A percentile compares a stretch with the other conserved stretches of the same genome.
Evolutionary conservation across 495 filamentous ascomycete species (phyloP).

Genomic region (Penicillium verhagenii): DNA sequence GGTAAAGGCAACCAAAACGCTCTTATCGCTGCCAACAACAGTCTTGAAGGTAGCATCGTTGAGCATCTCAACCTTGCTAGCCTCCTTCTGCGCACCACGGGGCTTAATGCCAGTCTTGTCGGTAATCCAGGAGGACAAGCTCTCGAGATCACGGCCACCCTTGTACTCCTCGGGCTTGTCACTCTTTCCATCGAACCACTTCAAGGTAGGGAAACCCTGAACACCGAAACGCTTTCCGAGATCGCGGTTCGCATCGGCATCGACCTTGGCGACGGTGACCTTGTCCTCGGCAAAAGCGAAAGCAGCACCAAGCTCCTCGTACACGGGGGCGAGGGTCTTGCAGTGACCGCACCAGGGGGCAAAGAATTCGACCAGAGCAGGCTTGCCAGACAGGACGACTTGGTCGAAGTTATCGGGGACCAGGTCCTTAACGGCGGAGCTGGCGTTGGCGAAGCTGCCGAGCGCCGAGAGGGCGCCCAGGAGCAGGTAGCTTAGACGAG

Average conservation of each 20-base stretch:
- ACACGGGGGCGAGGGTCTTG: constrained; percentile 93
- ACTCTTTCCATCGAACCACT: constrained; percentile 98
- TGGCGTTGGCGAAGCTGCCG: constrained; percentile 40
- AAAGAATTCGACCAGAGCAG: constrained; percentile 97
- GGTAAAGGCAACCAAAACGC: constrained; percentile 94
- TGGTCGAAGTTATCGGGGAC: constrained; percentile 86
- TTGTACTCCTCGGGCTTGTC: constrained; percentile 83
- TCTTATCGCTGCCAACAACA: constrained; percentile 76
- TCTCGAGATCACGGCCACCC: constrained; percentile 84
- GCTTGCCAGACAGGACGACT: constrained; percentile 88
- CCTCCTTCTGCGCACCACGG: constrained; percentile 66
- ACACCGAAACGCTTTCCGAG: constrained; percentile 84
- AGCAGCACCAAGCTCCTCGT: constrained; percentile 81
- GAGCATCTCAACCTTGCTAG: constrained; percentile 75
- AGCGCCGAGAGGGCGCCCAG: constrained; percentile 42
- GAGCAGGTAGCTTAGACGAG: constrained; percentile 47
- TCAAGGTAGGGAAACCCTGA: constrained; percentile 93
- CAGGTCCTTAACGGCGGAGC: constrained; percentile 73
- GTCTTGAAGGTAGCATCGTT: constrained; percentile 77
- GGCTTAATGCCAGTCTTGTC: constrained; percentile 85
- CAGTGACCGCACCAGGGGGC: constrained; percentile 99
- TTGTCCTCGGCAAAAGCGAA: constrained; percentile 77
- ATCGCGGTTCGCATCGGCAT: constrained; percentile 83
- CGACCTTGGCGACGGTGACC: constrained; percentile 90
- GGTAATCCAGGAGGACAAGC: constrained; percentile 72